Base-by-base conservation (phyloP, 495 filamentous ascomycete genomes). In the Aspergillus sclerotiicarbonarius region DNA sequence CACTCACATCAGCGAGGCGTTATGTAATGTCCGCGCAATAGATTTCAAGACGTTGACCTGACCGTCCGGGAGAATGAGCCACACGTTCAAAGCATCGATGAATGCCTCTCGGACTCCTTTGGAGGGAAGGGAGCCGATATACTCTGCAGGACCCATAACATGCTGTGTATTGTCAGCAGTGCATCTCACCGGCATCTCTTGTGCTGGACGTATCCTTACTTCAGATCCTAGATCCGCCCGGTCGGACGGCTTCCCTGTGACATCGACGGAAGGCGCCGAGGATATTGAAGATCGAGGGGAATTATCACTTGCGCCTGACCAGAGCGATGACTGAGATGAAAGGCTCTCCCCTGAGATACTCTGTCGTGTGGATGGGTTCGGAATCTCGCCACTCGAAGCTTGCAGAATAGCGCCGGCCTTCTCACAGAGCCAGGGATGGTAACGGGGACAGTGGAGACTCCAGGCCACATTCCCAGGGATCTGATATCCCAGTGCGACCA, bases 381-480 rank as follows among this genome's bases (percentile, higher is more conserved):
- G 25, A 25, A 5, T 25, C 25, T 25, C 25, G 5, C 25, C 25
- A 25, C 2, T 25, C 25, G 25, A 25, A 25, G 25, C 43, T 13
- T 56, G 8, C 8, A 65, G 43, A 4, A 61, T 12, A n/a, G 1
- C 18, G 8, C 29, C n/a, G 10, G 56, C 63, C 30, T 62, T 56
- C 12, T 51, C 25, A 32, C 49, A 57, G 1, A 60, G 54, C 33
- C 62, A 49, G 6, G 62, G 65, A 57, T 67, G 65, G 39, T 67
- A 67, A 29, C 65, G 56, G 21, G 65, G 62, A 32, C 65, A 64
- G 13, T 54, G 50, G 21, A 67, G 43, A 49, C 65, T 67, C 65
- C 65, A 67, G 10, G 54, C 62, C 32, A 67, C 46, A 57, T 65
- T 67, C 8, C 65, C 65, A 2, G 65, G 62, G 19, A 67, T 62